phyloP scores from a whole-genome alignment of 257 asterid species.

The Phtheirospermum japonicum region DNA sequence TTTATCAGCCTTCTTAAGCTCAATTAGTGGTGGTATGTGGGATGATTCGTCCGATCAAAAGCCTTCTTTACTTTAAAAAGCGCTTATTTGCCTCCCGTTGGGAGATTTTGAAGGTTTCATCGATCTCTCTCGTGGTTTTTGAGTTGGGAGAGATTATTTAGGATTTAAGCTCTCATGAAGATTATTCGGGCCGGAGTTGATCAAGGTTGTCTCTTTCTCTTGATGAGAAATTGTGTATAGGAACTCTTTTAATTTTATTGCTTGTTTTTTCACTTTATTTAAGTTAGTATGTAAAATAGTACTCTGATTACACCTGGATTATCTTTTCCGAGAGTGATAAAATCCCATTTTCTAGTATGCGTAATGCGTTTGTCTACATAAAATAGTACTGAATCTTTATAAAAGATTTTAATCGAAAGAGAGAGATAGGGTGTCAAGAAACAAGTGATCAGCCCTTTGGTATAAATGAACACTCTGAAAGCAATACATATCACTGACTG shows the following conservation, averaged over 20 bases:
- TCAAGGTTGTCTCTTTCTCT: not conserved
- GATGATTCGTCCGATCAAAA: not conserved
- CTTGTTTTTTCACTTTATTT: not conserved
- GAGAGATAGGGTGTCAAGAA: too few relatives aligned
- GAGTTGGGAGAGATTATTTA: not conserved
- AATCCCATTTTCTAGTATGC: too few relatives aligned
- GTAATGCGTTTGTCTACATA: too few relatives aligned
- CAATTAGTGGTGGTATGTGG: constrained; percentile 28
- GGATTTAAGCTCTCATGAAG: not conserved
- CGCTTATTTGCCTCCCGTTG: not conserved
- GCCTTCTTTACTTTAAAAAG: not conserved
- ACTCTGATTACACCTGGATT: not conserved
- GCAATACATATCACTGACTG: not conserved
- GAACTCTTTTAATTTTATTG: not conserved
- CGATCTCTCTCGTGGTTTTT: not conserved
- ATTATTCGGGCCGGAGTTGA: not conserved
- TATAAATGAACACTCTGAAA: not conserved
- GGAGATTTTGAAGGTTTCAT: not conserved
- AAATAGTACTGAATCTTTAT: too few relatives aligned
- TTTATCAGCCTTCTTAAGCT: constrained; percentile 40
- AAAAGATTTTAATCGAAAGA: too few relatives aligned
- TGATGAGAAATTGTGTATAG: not conserved
- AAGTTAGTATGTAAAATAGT: not conserved
- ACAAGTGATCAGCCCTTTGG: too few relatives aligned
- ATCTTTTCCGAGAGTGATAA: too few relatives aligned